phyloP scores from a whole-genome alignment of 2,329 filamentous ascomycete genomes.

The Madurella mycetomatis region DNA sequence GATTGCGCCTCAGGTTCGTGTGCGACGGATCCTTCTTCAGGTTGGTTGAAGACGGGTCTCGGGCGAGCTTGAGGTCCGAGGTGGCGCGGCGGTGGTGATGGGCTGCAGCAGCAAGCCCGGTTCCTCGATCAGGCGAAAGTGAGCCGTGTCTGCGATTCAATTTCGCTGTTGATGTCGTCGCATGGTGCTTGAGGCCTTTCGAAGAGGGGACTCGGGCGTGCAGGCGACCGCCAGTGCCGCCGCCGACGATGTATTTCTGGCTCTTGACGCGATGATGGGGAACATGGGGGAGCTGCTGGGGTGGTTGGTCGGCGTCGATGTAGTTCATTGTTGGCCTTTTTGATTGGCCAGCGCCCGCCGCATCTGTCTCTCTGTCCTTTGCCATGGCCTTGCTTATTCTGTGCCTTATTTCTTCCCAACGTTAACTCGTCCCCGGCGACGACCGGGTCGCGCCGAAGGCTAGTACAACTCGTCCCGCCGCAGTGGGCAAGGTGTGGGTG shows the following conservation, averaged over 20 bases:
- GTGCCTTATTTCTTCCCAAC: constrained; percentile 18
- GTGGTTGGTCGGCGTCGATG: constrained; percentile 28
- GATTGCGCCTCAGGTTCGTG: constrained; percentile 55
- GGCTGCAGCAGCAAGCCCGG: constrained; percentile 30
- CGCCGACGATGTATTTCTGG: constrained; percentile 44
- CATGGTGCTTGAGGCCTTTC: constrained; percentile 45
- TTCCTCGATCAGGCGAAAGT: constrained; percentile 37
- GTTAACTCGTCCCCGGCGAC: neutral
- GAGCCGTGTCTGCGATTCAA: constrained; percentile 41
- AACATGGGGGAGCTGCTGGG: constrained; percentile 31
- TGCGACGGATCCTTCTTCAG: constrained; percentile 52
- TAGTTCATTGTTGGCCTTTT: constrained; percentile 38
- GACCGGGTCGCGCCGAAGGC: too few relatives aligned
- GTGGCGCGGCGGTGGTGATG: constrained; percentile 43
- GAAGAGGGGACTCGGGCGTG: constrained; percentile 51
- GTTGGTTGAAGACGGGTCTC: constrained; percentile 40
- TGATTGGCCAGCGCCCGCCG: constrained; percentile 51
- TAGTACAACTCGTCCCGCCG: neutral
- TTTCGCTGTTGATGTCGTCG: constrained; percentile 27
- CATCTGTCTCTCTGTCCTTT: constrained; percentile 38
- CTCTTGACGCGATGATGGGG: constrained; percentile 31
- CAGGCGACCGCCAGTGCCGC: constrained; percentile 34
- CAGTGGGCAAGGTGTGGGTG: too few relatives aligned
- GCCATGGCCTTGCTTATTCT: constrained; percentile 18
- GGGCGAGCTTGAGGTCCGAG: constrained; percentile 48